Conservation (phyloP, 495 filamentous ascomycete species). For the Daldinia decipiens region DNA sequence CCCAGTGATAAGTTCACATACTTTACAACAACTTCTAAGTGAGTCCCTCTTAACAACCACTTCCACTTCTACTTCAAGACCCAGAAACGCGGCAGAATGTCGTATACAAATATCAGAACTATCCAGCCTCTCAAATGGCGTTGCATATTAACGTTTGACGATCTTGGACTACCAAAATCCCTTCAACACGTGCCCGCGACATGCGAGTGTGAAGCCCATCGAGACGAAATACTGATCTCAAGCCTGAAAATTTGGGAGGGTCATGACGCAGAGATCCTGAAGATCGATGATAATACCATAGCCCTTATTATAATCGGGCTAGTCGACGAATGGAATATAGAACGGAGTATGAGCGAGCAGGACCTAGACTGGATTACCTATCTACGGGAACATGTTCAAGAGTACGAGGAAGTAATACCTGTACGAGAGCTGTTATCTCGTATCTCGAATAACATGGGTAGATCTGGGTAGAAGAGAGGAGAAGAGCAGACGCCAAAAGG, state of each 20-base stretch:
- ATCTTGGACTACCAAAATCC: constrained; percentile 6
- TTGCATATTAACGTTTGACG: constrained; percentile 6
- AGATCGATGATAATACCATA: constrained; percentile 4
- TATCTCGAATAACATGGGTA: not conserved
- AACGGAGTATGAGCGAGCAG: not conserved
- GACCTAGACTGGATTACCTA: not conserved
- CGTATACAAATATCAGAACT: not conserved
- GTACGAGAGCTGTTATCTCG: not conserved
- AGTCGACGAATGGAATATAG: constrained; percentile 15
- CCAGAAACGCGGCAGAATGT: not conserved
- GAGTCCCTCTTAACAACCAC: not conserved
- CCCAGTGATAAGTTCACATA: not conserved
- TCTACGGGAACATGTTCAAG: not conserved
- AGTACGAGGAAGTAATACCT: not conserved
- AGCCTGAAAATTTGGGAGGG: constrained; percentile 3
- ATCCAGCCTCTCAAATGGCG: not conserved
- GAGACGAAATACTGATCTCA: constrained; percentile 6
- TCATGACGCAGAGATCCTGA: not conserved
- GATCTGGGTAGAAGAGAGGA: not conserved
- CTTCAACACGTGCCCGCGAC: not conserved
- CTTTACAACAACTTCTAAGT: not conserved
- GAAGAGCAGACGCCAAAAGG: not conserved
- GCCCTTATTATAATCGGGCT: not conserved
- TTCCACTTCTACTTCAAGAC: not conserved
- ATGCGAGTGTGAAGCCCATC: constrained; percentile 8